Evolutionary conservation across 345 rosid genomes (phyloP).

Genomic region (Brassica incana): DNA sequence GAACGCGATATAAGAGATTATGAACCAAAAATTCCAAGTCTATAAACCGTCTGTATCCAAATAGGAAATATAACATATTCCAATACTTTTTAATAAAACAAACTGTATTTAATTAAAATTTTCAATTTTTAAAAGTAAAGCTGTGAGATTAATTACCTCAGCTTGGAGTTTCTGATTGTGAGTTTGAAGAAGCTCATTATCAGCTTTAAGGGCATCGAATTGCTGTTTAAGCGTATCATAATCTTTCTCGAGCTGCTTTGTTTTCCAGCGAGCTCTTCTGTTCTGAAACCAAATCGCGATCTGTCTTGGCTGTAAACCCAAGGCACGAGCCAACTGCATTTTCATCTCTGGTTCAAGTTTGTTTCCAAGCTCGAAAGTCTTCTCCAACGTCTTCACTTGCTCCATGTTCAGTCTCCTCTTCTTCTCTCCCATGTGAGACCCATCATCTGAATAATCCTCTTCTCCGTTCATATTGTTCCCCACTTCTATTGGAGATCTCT

Average conservation of each 20-base stretch:
- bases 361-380: slow-evolving; percentile 90
- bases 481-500: slow-evolving; percentile 69
- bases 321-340: slow-evolving; percentile 93
- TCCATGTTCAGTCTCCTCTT: slow-evolving; percentile 92
- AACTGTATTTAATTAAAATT: not conserved
- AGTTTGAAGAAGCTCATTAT: slow-evolving; percentile 76
- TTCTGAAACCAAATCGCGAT: slow-evolving; percentile 98
- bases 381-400: slow-evolving; percentile 93
- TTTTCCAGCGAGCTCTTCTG: slow-evolving; percentile 96
- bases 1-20: not conserved
- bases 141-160: slow-evolving; percentile 53
- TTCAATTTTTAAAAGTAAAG: not conserved
- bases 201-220: slow-evolving; percentile 72
- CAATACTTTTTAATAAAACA: not conserved
- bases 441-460: slow-evolving; percentile 90
- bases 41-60: too few species aligned
- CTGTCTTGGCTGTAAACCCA: slow-evolving; percentile 96
- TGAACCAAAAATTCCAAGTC: not conserved
- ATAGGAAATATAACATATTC: too few species aligned
- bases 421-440: slow-evolving; percentile 93
- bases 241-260: slow-evolving; percentile 95
- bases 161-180: slow-evolving; percentile 86
- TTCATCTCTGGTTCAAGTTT: slow-evolving; percentile 99
- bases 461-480: slow-evolving; percentile 53
- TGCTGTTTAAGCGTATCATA: slow-evolving; percentile 83